phyloP scores from a whole-genome alignment of 2,329 filamentous ascomycete species.

The Microdochium nivale region DNA sequence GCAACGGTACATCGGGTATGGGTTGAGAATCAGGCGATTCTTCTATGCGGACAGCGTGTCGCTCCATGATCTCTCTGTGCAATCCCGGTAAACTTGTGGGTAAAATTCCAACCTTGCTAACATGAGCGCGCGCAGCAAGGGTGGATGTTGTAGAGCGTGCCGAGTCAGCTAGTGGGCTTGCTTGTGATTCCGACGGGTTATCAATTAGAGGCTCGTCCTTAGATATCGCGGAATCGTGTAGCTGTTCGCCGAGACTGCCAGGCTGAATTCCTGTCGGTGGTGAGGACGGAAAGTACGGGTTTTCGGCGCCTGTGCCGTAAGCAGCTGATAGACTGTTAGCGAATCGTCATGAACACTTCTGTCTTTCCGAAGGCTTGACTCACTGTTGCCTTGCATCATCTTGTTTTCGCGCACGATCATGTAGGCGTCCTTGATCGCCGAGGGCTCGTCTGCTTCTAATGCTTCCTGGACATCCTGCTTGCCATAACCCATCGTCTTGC shows the following conservation, averaged over 20 bases:
- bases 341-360: constrained; percentile 3
- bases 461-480: constrained; percentile 94
- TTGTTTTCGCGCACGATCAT: constrained; percentile 97
- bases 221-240: constrained; percentile 22
- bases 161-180: constrained; percentile 46
- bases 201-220: constrained; percentile 8
- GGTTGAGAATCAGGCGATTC: constrained; percentile 33
- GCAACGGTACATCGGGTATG: constrained; percentile 37
- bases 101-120: constrained; percentile 84
- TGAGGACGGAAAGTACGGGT: constrained; percentile 31
- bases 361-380: constrained; percentile 29
- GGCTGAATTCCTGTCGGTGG: constrained; percentile 43
- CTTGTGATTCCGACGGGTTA: constrained; percentile 21
- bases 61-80: constrained; percentile 84
- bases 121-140: constrained; percentile 44
- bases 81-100: constrained; percentile 87
- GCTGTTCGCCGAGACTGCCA: constrained; percentile 44
- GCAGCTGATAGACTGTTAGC: constrained; percentile 33
- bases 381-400: constrained; percentile 90
- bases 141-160: constrained; percentile 44
- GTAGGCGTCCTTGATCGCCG: constrained; percentile 97
- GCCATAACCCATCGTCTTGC: constrained; percentile 96
- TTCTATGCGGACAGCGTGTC: constrained; percentile 46
- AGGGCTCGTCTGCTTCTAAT: constrained; percentile 83
- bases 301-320: constrained; percentile 28